These are phyloP conservation scores for Chlamydomonas urium DNA, from an alignment of 139 green algal species.

Conservation along the genomic window DNA sequence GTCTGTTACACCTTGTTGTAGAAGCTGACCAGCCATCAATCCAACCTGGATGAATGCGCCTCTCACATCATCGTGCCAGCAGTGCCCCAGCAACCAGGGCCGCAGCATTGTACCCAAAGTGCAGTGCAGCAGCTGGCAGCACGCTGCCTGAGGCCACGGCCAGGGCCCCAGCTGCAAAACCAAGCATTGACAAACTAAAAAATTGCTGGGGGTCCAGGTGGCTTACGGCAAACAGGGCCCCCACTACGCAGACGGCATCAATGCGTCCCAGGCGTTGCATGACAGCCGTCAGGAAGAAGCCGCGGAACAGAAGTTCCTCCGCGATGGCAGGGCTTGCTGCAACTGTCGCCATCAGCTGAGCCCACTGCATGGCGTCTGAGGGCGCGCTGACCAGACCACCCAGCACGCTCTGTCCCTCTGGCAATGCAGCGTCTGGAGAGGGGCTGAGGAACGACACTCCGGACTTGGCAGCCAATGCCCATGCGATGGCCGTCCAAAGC, in stretches of 20 bases:
- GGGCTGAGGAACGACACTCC: background rate
- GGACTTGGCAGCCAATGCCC: conserved; percentile 10
- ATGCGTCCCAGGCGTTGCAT: conserved; percentile 27
- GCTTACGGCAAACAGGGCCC: background rate
- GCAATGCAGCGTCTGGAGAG: background rate
- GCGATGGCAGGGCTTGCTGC: conserved; percentile 12
- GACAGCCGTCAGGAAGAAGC: conserved; percentile 35
- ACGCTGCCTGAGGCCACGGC: conserved; percentile 16
- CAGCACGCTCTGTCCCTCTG: conserved; percentile 1
- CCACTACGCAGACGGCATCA: conserved; percentile 20
- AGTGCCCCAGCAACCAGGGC: conserved; percentile 22
- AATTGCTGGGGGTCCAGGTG: conserved; percentile 25
- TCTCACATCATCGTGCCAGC: background rate
- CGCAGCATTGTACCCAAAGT: conserved; percentile 32
- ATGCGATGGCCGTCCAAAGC: conserved; percentile 12
- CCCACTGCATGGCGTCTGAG: background rate
- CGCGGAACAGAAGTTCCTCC: conserved; percentile 47
- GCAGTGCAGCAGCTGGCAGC: conserved; percentile 29
- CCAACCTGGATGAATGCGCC: no score
- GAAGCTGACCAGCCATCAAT: no score
- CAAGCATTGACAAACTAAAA: conserved; percentile 32
- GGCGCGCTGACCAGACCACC: background rate
- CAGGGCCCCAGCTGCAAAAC: conserved; percentile 19
- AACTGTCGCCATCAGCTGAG: background rate
- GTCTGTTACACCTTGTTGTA: no score